These are phyloP conservation scores for Podospora pseudoanserina DNA, from an alignment of 495 filamentous ascomycete genomes.

Conservation along the genomic window DNA sequence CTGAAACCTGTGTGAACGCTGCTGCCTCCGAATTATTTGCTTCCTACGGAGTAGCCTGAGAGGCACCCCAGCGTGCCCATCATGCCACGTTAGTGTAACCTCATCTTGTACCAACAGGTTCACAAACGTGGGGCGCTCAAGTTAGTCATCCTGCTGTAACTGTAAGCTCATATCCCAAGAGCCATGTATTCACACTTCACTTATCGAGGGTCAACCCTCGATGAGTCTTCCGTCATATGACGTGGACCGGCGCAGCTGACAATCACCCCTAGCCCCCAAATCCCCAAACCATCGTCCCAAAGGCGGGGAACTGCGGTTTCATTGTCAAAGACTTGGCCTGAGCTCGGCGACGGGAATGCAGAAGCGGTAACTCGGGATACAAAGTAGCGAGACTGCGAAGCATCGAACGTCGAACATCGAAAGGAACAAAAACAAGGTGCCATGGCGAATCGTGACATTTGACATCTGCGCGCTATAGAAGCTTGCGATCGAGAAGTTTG, in stretches of 20 bases:
- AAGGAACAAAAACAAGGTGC: slow-evolving; percentile 12
- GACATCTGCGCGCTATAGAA: slow-evolving; percentile 17
- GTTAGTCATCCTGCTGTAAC: not conserved
- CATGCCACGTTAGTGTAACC: not conserved
- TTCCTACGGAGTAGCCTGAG: not conserved
- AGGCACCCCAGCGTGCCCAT: not conserved
- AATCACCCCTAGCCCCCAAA: not conserved
- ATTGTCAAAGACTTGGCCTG: slow-evolving; percentile 1
- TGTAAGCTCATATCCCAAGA: not conserved
- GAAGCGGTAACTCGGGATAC: not conserved
- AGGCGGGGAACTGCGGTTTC: slow-evolving; percentile 10
- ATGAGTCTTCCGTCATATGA: not conserved
- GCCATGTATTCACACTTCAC: not conserved
- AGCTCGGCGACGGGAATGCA: slow-evolving; percentile 5
- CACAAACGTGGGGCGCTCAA: not conserved
- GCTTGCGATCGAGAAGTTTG: slow-evolving; percentile 12
- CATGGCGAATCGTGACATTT: slow-evolving; percentile 13
- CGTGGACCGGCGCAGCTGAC: not conserved
- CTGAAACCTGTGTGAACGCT: not conserved
- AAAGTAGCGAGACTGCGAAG: not conserved
- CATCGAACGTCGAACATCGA: slow-evolving; percentile 2
- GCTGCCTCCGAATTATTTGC: not conserved
- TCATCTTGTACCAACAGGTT: not conserved
- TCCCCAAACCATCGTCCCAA: not conserved
- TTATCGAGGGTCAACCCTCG: not conserved